These are phyloP conservation scores for Fomes fomentarius DNA, from an alignment of 1,284 basidiomycete species.

Conservation along the genomic window DNA sequence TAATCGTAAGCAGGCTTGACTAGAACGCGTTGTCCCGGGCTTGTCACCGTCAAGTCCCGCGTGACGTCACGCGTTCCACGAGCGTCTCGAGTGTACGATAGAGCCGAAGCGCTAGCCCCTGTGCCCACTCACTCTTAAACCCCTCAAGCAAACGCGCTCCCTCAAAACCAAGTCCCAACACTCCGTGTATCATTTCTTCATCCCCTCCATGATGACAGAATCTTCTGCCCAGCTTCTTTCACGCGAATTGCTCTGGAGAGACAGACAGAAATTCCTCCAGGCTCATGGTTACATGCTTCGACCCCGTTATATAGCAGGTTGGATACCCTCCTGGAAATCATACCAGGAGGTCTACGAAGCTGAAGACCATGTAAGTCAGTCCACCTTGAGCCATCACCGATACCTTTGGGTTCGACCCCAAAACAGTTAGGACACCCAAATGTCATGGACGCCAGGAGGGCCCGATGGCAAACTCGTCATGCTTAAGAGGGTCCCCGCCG, in stretches of 20 bases:
- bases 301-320: conserved; percentile 7
- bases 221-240: too few relatives aligned
- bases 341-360: conserved; percentile 23
- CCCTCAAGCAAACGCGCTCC: too few relatives aligned
- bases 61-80: conserved; percentile 16
- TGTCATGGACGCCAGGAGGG: conserved; percentile 36
- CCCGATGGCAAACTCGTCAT: conserved; percentile 29
- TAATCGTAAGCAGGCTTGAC: not conserved
- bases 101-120: too few relatives aligned
- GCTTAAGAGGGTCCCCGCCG: conserved; percentile 27
- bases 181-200: too few relatives aligned
- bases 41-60: conserved; percentile 4
- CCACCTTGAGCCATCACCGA: too few relatives aligned
- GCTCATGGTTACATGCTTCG: conserved; percentile 11
- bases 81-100: not conserved
- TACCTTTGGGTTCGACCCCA: too few relatives aligned
- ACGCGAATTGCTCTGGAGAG: conserved; percentile 5
- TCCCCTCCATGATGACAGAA: too few relatives aligned
- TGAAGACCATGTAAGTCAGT: conserved; percentile 16
- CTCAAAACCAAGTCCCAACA: too few relatives aligned
- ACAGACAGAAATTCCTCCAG: not conserved
- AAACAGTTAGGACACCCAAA: conserved; percentile 5
- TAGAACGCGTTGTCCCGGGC: conserved; percentile 16
- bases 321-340: conserved; percentile 12
- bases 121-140: too few relatives aligned